Conservation (phyloP, 768 basidiomycete genomes). For the Tephrocybe sp. region DNA sequence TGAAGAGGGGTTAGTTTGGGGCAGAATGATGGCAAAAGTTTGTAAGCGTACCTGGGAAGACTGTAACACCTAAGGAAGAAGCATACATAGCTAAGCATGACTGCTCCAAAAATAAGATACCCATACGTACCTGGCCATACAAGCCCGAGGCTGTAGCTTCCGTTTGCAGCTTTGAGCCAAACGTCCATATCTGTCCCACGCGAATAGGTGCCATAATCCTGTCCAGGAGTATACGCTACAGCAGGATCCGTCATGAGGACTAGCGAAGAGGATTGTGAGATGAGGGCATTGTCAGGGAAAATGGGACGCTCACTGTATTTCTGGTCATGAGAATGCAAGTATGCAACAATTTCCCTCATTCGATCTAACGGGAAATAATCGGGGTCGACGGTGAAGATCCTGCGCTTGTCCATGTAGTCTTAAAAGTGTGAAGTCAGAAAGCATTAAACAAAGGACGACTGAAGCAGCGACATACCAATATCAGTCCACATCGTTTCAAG, state of each 20-base stretch:
- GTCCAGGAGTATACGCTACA: conserved; percentile 46
- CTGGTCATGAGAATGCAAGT: conserved; percentile 59
- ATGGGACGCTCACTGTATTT: conserved; percentile 38
- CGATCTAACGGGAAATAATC: conserved; percentile 61
- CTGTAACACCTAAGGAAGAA: conserved; percentile 43
- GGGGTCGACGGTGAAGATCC: conserved; percentile 68
- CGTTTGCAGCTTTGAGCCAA: conserved; percentile 63
- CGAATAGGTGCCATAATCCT: conserved; percentile 51
- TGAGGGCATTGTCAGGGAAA: not conserved
- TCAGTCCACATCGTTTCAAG: conserved; percentile 82
- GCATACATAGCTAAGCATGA: not conserved
- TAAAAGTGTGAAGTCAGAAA: not conserved
- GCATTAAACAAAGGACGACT: not conserved
- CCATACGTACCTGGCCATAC: conserved; percentile 58
- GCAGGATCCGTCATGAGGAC: conserved; percentile 78
- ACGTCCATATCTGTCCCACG: conserved; percentile 51
- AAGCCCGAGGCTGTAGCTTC: conserved; percentile 51
- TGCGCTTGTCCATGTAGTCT: conserved; percentile 72
- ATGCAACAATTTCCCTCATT: conserved; percentile 63
- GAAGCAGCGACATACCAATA: conserved; percentile 40
- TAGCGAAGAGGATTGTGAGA: conserved; percentile 19
- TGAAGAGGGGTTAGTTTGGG: conserved; percentile 12
- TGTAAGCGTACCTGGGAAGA: conserved; percentile 43
- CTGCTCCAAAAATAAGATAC: conserved; percentile 8
- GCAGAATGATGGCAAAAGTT: not conserved